Conservation (phyloP, 805 yeast species). For the Nakazawaea wickerhamii region DNA sequence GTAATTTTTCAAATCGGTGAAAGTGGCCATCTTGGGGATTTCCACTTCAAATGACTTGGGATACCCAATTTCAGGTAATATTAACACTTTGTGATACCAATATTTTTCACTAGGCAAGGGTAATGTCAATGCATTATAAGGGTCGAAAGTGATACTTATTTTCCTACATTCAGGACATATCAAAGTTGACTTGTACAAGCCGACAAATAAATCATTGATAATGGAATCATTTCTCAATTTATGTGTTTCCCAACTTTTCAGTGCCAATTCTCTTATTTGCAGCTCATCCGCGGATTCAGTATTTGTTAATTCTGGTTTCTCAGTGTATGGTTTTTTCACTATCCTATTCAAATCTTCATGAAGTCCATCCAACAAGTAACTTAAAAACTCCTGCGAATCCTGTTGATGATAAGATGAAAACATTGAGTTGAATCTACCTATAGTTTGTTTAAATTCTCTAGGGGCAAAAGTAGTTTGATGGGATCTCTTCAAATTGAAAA, state of each 20-base stretch:
- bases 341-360: slow-evolving; percentile 92
- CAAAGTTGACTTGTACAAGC: slow-evolving; percentile 84
- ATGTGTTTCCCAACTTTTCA: slow-evolving; percentile 76
- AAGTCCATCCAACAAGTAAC: slow-evolving; percentile 79
- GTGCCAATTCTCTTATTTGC: slow-evolving; percentile 60
- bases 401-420: slow-evolving; percentile 84
- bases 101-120: slow-evolving; percentile 76
- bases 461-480: slow-evolving; percentile 45
- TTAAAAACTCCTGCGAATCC: slow-evolving; percentile 89
- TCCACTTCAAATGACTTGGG: slow-evolving; percentile 64
- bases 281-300: slow-evolving; percentile 49
- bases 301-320: slow-evolving; percentile 76
- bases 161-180: slow-evolving; percentile 81
- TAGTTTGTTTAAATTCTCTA: slow-evolving; percentile 65
- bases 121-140: slow-evolving; percentile 82
- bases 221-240: slow-evolving; percentile 78
- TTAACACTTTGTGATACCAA: slow-evolving; percentile 63
- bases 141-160: slow-evolving; percentile 87
- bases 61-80: slow-evolving; percentile 53
- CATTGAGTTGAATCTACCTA: slow-evolving; percentile 74
- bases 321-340: slow-evolving; percentile 75
- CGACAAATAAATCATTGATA: slow-evolving; percentile 81
- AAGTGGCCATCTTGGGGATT: slow-evolving; percentile 58
- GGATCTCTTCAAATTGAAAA: slow-evolving; percentile 35
- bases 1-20: slow-evolving; percentile 55